Percentiles rank a stretch among this genome's conserved stretches.
Evolutionary conservation across 2,329 filamentous ascomycete genomes (phyloP).

Genomic region (Neonectria neomacrospora): DNA sequence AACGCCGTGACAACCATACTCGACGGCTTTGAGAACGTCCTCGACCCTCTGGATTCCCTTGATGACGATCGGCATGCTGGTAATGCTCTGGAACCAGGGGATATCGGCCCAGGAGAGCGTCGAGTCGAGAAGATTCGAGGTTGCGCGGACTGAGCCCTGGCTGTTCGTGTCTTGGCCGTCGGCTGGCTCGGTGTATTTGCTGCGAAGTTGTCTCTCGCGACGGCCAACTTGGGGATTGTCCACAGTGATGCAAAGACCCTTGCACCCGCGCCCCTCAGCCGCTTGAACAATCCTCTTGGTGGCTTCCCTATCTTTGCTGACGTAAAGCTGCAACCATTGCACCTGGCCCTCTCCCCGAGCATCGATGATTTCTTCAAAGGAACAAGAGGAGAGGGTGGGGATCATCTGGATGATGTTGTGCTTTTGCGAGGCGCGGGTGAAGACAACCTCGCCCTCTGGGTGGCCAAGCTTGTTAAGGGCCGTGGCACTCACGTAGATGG

Average conservation of each 20-base stretch:
- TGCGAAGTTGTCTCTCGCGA: constrained; percentile 97
- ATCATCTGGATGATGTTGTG: constrained; percentile 99
- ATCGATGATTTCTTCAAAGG: constrained; percentile 96
- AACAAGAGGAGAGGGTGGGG: constrained; percentile 94
- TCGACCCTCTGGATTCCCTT: constrained; percentile 98
- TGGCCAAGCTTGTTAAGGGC: constrained; percentile 95
- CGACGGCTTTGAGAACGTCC: constrained; percentile 87
- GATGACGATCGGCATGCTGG: constrained; percentile 92
- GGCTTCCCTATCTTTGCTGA: constrained; percentile 94
- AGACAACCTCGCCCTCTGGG: constrained; percentile 90
- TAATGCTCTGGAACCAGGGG: constrained; percentile 90
- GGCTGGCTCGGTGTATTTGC: constrained; percentile 86
- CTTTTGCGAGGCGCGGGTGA: constrained; percentile 84
- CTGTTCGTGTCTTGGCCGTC: constrained; percentile 80
- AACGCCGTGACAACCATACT: constrained; percentile 85
- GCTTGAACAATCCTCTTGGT: constrained; percentile 91
- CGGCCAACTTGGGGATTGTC: constrained; percentile 95
- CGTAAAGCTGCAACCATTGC: constrained; percentile 97
- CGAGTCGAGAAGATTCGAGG: constrained; percentile 96
- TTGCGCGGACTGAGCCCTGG: constrained; percentile 95
- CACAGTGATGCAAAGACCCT: constrained; percentile 96
- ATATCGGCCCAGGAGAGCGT: constrained; percentile 91
- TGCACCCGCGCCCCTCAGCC: constrained; percentile 91
- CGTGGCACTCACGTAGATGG: constrained; percentile 96
- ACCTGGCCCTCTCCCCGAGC: constrained; percentile 81